phyloP scores from a whole-genome alignment of 192 early-diverging fungal species.

The Coemansia aciculifera region DNA sequence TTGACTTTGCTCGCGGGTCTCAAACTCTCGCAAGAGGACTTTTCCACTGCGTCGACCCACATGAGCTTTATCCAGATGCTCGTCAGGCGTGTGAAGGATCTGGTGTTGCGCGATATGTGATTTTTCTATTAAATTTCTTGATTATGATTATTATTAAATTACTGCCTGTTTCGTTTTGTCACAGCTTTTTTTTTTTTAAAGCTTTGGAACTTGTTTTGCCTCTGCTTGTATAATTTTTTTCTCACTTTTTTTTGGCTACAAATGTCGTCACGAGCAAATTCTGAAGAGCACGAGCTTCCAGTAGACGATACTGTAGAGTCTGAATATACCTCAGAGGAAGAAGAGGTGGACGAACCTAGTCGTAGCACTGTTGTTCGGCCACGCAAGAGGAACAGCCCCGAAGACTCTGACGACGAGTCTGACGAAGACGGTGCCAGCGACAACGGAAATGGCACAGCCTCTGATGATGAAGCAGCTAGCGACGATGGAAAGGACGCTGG shows the following conservation, averaged over 20 bases:
- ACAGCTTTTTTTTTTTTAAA: neutral
- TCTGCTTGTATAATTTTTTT: neutral
- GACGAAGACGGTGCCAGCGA: slow-evolving; percentile 6
- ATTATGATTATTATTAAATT: slow-evolving; percentile 2
- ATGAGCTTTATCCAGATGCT: slow-evolving; percentile 55
- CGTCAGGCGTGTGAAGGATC: slow-evolving; percentile 43
- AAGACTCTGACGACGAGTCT: slow-evolving; percentile 5
- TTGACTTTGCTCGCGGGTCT: slow-evolving; percentile 36
- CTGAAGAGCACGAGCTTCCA: neutral
- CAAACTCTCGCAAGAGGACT: slow-evolving; percentile 35
- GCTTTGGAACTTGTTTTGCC: neutral
- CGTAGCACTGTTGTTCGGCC: slow-evolving; percentile 9
- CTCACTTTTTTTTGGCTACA: neutral
- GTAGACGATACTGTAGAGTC: neutral
- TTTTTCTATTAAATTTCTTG: neutral
- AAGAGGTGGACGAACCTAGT: slow-evolving; percentile 14
- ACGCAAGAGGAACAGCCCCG: slow-evolving; percentile 8
- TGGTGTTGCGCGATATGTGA: slow-evolving; percentile 30
- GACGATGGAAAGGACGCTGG: neutral
- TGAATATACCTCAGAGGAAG: neutral
- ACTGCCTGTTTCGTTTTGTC: neutral
- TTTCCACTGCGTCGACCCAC: slow-evolving; percentile 27
- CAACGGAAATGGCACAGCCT: neutral
- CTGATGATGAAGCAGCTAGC: neutral
- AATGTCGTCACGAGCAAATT: neutral